phyloP scores from a whole-genome alignment of 1,284 basidiomycete genomes.

The Tylopilus sp. region DNA sequence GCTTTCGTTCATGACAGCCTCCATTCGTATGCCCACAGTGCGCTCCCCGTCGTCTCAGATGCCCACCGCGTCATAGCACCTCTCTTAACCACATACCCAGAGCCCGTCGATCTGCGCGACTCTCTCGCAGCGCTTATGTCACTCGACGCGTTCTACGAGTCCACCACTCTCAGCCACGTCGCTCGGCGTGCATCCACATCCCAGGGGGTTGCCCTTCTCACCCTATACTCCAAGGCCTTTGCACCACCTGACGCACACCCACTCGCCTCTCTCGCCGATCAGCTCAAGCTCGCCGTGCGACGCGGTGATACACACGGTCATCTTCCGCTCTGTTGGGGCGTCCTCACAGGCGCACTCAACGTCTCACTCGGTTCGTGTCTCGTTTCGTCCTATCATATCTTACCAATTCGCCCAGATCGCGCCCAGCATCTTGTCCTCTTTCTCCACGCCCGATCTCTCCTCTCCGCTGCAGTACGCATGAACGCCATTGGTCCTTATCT shows the following conservation, averaged over 20 bases:
- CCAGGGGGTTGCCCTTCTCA: constrained; percentile 91
- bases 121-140: constrained; percentile 43
- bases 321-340: constrained; percentile 86
- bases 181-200: constrained; percentile 83
- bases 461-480: constrained; percentile 89
- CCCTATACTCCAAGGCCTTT: constrained; percentile 83
- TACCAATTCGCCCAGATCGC: constrained; percentile 47
- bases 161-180: constrained; percentile 87
- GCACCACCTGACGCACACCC: constrained; percentile 40
- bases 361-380: constrained; percentile 63
- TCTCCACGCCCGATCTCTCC: constrained; percentile 83
- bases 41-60: constrained; percentile 74
- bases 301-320: constrained; percentile 72
- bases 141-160: constrained; percentile 79
- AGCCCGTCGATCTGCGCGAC: constrained; percentile 20
- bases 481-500: constrained; percentile 93
- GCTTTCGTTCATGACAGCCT: constrained; percentile 71
- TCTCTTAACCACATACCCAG: constrained; percentile 15
- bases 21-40: constrained; percentile 68
- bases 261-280: constrained; percentile 47
- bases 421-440: constrained; percentile 87
- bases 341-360: constrained; percentile 75
- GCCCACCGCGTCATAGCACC: constrained; percentile 49
- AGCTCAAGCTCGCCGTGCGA: constrained; percentile 65
- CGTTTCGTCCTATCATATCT: not conserved